Evolutionary conservation across 2,329 filamentous ascomycete genomes (phyloP).

Genomic region (Fusarium lyarnte): DNA sequence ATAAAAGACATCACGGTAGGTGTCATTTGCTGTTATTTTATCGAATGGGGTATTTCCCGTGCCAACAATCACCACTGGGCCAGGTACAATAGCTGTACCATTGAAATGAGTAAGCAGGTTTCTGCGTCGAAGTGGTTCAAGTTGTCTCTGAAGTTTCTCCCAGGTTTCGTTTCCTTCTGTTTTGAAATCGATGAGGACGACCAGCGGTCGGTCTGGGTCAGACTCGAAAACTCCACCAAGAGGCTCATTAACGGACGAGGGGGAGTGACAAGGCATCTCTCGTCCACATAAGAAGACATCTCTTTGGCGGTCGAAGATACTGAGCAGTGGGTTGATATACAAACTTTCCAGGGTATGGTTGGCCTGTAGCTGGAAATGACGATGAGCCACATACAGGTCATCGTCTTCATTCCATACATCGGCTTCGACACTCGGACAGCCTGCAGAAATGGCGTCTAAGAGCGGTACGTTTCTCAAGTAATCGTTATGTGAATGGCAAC

Average conservation of each 20-base stretch:
- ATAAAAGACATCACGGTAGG: not conserved
- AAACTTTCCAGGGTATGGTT: not conserved
- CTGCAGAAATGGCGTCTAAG: not conserved
- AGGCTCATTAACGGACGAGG: not conserved
- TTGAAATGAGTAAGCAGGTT: not conserved
- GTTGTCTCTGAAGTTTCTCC: not conserved
- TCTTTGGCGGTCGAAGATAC: not conserved
- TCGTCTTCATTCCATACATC: not conserved
- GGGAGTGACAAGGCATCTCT: not conserved
- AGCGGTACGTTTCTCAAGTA: not conserved
- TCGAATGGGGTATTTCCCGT: not conserved
- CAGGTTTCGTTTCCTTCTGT: not conserved
- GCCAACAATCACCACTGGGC: not conserved
- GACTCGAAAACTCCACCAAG: not conserved
- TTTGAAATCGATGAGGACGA: not conserved
- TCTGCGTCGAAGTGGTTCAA: not conserved
- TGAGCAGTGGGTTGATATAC: not conserved
- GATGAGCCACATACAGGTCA: not conserved
- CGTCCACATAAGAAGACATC: not conserved
- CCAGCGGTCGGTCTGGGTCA: not conserved
- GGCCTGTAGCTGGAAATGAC: not conserved
- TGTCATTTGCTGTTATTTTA: not conserved
- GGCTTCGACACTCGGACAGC: not conserved
- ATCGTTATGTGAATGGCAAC: not conserved
- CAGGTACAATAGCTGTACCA: not conserved